Percentiles rank a stretch among this genome's conserved stretches.
These are phyloP conservation scores for Crithidia sp. DNA, from an alignment of 208 protist species.

Conservation along the genomic window DNA sequence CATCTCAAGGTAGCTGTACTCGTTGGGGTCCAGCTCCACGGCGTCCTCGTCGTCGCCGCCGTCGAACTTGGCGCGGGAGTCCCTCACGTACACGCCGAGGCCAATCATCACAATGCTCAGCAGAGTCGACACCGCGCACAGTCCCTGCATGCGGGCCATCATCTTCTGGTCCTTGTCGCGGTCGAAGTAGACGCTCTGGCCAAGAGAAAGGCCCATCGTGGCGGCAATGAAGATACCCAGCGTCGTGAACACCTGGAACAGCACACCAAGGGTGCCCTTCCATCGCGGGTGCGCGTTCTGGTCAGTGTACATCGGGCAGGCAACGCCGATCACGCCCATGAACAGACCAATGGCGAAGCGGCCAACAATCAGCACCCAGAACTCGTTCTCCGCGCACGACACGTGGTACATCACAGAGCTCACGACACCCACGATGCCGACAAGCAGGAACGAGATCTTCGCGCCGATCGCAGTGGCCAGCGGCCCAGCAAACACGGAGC, in stretches of 20 bases:
- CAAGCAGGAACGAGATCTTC: constrained; percentile 65
- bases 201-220: constrained; percentile 61
- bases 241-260: constrained; percentile 86
- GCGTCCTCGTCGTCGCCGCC: constrained; percentile 18
- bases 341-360: constrained; percentile 80
- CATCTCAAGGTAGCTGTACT: constrained; percentile 63
- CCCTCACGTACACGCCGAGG: constrained; percentile 37
- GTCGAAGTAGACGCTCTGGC: constrained; percentile 46
- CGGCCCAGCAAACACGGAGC: constrained; percentile 65
- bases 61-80: constrained; percentile 29
- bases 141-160: constrained; percentile 64
- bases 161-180: constrained; percentile 40
- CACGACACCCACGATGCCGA: constrained; percentile 61
- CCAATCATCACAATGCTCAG: constrained; percentile 57
- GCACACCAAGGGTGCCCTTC: constrained; percentile 56
- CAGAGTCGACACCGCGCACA: constrained; percentile 67
- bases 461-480: constrained; percentile 51
- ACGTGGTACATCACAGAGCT: constrained; percentile 71
- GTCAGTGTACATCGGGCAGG: constrained; percentile 75
- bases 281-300: constrained; percentile 68
- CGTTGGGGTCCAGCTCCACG: constrained; percentile 32
- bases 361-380: constrained; percentile 68
- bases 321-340: constrained; percentile 63
- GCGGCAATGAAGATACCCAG: constrained; percentile 84
- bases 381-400: constrained; percentile 49